phyloP scores from a whole-genome alignment of 2,329 filamentous ascomycete species.

The Colletotrichum sp. region DNA sequence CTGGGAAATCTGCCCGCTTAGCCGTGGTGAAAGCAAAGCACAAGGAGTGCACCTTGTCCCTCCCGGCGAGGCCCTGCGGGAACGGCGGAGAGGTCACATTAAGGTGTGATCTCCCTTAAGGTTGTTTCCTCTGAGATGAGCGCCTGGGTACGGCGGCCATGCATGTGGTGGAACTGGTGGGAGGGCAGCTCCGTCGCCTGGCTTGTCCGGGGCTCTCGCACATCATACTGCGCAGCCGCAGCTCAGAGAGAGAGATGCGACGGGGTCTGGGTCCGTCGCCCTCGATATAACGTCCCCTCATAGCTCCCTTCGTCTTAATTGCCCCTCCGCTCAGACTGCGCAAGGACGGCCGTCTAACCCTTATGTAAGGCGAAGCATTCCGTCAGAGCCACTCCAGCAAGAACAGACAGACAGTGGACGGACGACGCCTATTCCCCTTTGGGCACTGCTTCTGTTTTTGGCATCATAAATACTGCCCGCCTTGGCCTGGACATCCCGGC shows the following conservation, averaged over 20 bases:
- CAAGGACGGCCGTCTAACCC: background rate
- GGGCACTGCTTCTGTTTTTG: slow-evolving; percentile 8
- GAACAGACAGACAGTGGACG: background rate
- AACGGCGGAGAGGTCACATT: background rate
- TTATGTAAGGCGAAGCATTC: background rate
- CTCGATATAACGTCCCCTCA: background rate
- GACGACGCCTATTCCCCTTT: background rate
- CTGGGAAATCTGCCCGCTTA: background rate
- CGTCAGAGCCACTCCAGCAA: background rate
- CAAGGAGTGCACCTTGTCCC: background rate
- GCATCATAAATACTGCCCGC: background rate
- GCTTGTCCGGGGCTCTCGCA: background rate
- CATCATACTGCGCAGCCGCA: background rate
- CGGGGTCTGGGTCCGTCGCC: background rate
- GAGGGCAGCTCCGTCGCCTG: background rate
- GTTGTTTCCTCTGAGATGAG: background rate
- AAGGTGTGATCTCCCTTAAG: slow-evolving; percentile 1
- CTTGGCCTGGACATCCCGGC: background rate
- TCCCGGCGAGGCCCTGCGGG: background rate
- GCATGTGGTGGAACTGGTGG: background rate
- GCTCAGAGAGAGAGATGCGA: background rate
- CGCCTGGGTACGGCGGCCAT: background rate
- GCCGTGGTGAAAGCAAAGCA: background rate
- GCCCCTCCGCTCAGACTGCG: background rate
- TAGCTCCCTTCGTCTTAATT: background rate